These are phyloP conservation scores for Suhomyces ambrosiae DNA, from an alignment of 1,139 yeast genomes.

Conservation along the genomic window DNA sequence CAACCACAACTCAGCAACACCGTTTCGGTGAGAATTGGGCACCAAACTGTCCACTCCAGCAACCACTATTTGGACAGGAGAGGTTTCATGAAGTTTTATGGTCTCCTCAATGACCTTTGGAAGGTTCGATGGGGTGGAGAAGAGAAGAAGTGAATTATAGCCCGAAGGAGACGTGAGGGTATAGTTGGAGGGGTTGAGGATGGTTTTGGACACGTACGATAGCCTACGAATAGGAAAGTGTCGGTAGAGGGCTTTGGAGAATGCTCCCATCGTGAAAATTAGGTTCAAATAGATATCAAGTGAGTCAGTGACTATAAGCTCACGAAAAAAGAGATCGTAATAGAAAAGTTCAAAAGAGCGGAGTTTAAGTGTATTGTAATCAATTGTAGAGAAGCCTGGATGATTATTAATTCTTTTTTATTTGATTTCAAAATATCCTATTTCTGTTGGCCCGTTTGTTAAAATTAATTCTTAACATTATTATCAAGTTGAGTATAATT, in stretches of 20 bases:
- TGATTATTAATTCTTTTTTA: too few relatives aligned
- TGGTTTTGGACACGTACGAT: slow-evolving; percentile 11
- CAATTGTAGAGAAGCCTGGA: too few relatives aligned
- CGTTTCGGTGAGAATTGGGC: slow-evolving; percentile 41
- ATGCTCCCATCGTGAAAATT: too few relatives aligned
- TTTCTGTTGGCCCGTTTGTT: too few relatives aligned
- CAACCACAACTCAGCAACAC: slow-evolving; percentile 53
- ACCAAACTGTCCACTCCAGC: slow-evolving; percentile 52
- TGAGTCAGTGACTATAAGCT: too few relatives aligned
- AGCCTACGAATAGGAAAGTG: slow-evolving; percentile 1
- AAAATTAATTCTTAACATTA: too few relatives aligned
- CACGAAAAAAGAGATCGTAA: too few relatives aligned
- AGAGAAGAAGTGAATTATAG: slow-evolving; percentile 20
- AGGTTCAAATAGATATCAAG: too few relatives aligned
- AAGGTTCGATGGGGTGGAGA: slow-evolving; percentile 49
- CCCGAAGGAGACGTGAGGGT: slow-evolving; percentile 12
- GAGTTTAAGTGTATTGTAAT: too few relatives aligned
- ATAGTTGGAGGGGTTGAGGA: slow-evolving; percentile 15
- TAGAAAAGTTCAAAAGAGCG: too few relatives aligned
- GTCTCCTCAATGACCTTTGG: slow-evolving; percentile 36
- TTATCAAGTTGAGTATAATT: too few relatives aligned
- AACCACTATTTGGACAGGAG: slow-evolving; percentile 43
- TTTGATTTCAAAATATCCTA: too few relatives aligned
- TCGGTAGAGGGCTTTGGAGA: neutral
- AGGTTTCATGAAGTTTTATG: slow-evolving; percentile 30